Evolutionary conservation across 106 monocot genomes (phyloP).

Genomic region (Vanilla planifolia): DNA sequence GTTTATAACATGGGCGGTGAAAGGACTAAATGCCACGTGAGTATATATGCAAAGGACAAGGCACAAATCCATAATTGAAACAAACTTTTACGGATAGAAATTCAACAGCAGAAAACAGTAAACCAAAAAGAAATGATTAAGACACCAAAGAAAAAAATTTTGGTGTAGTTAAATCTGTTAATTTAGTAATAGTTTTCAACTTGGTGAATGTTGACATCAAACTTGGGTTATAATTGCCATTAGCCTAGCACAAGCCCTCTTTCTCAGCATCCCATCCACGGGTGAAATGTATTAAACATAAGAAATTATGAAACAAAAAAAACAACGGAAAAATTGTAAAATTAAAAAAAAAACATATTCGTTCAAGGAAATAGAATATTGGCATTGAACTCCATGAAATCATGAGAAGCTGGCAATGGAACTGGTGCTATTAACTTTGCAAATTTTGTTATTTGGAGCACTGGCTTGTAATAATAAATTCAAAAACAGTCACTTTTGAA

Average conservation of each 20-base stretch:
- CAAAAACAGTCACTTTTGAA: too few species aligned
- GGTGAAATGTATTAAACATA: neutral
- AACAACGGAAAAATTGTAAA: neutral
- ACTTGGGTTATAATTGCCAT: neutral
- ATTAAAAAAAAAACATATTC: neutral
- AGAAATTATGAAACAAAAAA: neutral
- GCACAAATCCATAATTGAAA: neutral
- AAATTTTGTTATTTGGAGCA: too few species aligned
- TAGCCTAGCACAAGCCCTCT: neutral
- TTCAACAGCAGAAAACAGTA: neutral
- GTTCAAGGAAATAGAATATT: neutral
- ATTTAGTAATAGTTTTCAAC: neutral
- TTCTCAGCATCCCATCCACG: neutral
- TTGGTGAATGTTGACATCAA: neutral
- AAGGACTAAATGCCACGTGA: neutral
- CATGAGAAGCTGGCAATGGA: neutral
- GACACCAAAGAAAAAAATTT: neutral
- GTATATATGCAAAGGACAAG: neutral
- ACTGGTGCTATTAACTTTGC: neutral
- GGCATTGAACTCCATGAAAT: neutral
- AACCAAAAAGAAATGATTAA: neutral
- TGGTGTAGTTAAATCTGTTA: neutral
- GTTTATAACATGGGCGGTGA: conserved; percentile 2
- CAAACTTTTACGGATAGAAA: neutral
- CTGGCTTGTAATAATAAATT: neutral